Evolutionary conservation across 2,329 filamentous ascomycete species (phyloP), one percentile per base, ranked within the genome.

Genomic region (Gaeumannomyces tritici): DNA sequence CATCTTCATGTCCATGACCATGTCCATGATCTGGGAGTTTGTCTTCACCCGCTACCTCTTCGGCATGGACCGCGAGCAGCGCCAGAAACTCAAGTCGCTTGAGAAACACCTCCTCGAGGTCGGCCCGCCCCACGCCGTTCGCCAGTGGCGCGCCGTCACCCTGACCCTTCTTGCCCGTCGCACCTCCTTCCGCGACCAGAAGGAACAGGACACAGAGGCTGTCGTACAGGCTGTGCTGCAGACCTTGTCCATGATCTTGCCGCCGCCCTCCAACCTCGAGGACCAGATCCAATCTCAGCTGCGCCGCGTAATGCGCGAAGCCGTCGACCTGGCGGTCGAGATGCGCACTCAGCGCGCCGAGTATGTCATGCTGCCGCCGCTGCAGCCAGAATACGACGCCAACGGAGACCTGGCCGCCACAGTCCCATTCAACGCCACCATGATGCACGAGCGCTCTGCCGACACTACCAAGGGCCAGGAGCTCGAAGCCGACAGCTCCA

Each of bases 11-110:
- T 95, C 92, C 51, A 92, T 99, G 74, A 91, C 93, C 62, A 98
- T 98, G 93, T 95, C 90, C 65, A 97, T 99, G 92, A 88, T 99
- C 61, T 99, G 93, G 93, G 95, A 99, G 75, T 97, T 96, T 71
- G 88, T 99, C 72, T 99, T 99, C 73, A 97, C 93, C 11, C 87
- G 95, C 66, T 99, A 99, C 74, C 86, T 99, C 29, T 99, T 99
- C 73, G 95, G 95, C 69, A 96, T 99, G 91, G 95, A 99, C 73
- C 86, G 93, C 69, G 95, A 98, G 75, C 95, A 99, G 76, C 87
- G 95, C 69, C 93, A 98, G 75, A 98, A 98, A 76, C 88, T 99
- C 73, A 98, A 99, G 79, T 87, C 89, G 42, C 84, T 99, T 11
- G 96, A 99, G 77, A 97, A 96, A 79, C 88, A 90, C 54, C 83